Conservation (phyloP, 2,329 filamentous ascomycete genomes). For the Endocalyx cinctus region DNA sequence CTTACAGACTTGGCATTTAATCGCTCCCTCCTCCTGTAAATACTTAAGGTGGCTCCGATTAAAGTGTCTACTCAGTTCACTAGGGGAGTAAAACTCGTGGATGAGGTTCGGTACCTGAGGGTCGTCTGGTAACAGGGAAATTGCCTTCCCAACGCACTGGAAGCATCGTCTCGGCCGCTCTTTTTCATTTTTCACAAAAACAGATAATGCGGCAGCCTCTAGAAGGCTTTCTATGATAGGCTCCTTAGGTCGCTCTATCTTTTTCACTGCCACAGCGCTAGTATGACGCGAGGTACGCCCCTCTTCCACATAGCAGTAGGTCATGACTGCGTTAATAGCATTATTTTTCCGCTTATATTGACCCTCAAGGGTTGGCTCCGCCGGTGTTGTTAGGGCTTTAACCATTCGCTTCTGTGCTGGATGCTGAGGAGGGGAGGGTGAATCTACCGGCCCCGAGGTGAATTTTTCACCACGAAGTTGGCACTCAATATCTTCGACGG, state of each 20-base stretch:
- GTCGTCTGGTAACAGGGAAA: neutral
- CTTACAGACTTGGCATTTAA: neutral
- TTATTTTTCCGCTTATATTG: slow-evolving; percentile 1
- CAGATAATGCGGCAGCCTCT: neutral
- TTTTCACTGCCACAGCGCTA: neutral
- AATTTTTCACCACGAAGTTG: slow-evolving; percentile 1
- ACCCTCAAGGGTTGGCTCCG: neutral
- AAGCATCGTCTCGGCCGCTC: neutral
- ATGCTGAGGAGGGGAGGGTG: neutral
- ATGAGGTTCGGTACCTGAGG: neutral
- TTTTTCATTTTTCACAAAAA: neutral
- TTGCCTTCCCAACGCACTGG: neutral
- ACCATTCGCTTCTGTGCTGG: slow-evolving; percentile 1
- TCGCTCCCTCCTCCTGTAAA: neutral
- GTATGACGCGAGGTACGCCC: neutral
- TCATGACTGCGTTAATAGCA: neutral
- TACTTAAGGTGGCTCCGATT: neutral
- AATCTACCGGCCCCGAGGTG: neutral
- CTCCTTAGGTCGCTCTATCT: neutral
- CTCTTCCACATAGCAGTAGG: neutral
- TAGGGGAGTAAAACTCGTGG: neutral
- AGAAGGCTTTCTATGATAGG: neutral
- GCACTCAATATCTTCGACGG: slow-evolving; percentile 3
- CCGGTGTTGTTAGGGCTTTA: neutral
- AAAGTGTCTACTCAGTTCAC: neutral